Base-by-base conservation (phyloP, 192 early-diverging fungal species). In the Geranomyces michiganensis region DNA sequence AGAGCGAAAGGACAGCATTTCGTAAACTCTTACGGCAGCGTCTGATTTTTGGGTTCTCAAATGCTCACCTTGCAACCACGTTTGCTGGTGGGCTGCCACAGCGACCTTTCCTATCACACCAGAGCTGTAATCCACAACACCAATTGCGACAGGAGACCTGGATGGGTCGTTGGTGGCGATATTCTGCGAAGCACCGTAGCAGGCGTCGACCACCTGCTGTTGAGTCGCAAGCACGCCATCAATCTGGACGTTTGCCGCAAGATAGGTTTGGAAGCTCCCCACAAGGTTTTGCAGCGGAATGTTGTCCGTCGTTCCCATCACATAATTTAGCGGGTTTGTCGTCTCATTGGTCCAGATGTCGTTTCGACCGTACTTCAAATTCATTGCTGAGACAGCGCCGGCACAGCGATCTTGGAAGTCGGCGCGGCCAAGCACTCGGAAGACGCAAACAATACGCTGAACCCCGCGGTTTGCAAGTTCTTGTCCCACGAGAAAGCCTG, bases 1-100 rank as follows among this genome's bases (percentile, higher is more conserved):
- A 26, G 21, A 53, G 26, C 19, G 26, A 26, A 53, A n/a, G 26
- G 21, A n/a, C 26, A 24, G 26, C 51, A 24, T 53, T n/a, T 53
- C 51, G 26, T n/a, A n/a, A 53, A 26, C 4, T n/a, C 19, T 53
- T 53, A 24, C 51, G 26, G 51, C 36, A 41, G 36, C 36, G 3
- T 41, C 36, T 41, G 36, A 41, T 41, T 10, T 41, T 41, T 41
- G 36, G 36, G 36, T 41, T 41, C 36, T 41, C 36, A 41, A 53
- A n/a, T 26, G 51, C 51, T 24, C 26, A 53, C 51, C 51, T 53
- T 53, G 51, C 26, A 53, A 53, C 51, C 51, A 53, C 4, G 51
- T 53, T 26, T 53, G 51, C 51, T 53, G 51, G 26, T 53, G 51
- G 21, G 51, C 51, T 53, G 51, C 51, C 51, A 53, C 51, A 53